Percentiles rank a stretch among this genome's conserved stretches.
These are phyloP conservation scores for Clavispora vitiphila DNA, from an alignment of 805 yeast genomes.

Conservation along the genomic window DNA sequence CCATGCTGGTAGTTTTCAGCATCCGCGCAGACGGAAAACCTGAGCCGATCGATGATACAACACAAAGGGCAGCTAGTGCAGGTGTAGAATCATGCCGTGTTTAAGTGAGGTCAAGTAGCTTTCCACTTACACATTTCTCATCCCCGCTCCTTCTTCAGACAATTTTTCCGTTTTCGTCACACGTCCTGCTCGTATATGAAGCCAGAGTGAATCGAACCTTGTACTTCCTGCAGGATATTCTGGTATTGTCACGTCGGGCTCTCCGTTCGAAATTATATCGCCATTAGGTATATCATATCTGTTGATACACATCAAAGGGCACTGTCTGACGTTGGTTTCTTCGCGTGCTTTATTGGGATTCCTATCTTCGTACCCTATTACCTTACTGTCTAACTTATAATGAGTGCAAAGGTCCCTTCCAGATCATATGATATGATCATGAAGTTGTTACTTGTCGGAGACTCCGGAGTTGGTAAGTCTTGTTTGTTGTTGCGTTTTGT, in stretches of 20 bases:
- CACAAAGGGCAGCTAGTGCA: too few species aligned
- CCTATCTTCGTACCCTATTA: too few species aligned
- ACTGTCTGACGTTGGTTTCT: not conserved
- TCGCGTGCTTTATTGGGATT: too few species aligned
- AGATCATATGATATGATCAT: conserved; percentile 84
- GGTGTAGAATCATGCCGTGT: too few species aligned
- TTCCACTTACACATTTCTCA: too few species aligned
- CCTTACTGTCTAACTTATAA: conserved; percentile 11
- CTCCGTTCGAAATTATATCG: conserved; percentile 1
- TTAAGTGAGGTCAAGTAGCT: too few species aligned
- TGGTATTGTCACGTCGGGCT: conserved; percentile 2
- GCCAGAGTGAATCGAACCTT: not conserved
- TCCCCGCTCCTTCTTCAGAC: too few species aligned
- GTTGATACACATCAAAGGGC: not conserved
- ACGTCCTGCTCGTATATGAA: not conserved
- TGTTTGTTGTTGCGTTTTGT: conserved; percentile 89
- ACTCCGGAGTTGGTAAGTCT: conserved; percentile 84
- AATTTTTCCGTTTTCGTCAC: too few species aligned
- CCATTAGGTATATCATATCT: not conserved
- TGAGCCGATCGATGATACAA: not conserved
- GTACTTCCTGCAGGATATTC: not conserved
- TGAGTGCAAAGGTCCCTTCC: conserved; percentile 61
- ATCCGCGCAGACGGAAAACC: not conserved
- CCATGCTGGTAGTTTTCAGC: too few species aligned
- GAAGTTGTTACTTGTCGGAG: conserved; percentile 91